Percentiles rank a stretch among this genome's conserved stretches.
Evolutionary conservation across 176 grass and related monocot species (phyloP).

Genomic region (Oryza meridionalis): DNA sequence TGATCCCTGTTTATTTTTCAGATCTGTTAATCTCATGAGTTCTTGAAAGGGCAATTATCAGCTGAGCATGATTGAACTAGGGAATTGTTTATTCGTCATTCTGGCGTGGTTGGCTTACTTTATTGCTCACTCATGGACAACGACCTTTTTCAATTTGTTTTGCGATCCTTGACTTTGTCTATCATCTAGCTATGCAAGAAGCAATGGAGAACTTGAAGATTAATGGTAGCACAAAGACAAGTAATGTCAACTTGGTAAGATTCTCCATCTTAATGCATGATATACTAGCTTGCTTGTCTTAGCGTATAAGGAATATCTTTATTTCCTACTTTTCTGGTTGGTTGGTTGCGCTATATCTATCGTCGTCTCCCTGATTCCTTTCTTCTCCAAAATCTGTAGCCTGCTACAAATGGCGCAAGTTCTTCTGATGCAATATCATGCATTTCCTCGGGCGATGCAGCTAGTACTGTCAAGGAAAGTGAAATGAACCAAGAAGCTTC

Average conservation of each 20-base stretch:
- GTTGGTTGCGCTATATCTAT: constrained; percentile 37
- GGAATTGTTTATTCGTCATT: constrained; percentile 41
- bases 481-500: constrained; percentile 61
- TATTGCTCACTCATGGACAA: constrained; percentile 37
- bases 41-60: constrained; percentile 38
- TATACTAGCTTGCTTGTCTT: constrained; percentile 33
- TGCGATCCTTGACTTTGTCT: constrained; percentile 76
- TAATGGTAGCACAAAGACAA: constrained; percentile 60
- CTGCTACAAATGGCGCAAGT: constrained; percentile 60
- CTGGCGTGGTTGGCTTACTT: constrained; percentile 38
- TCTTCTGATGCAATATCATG: constrained; percentile 77
- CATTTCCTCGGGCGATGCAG: constrained; percentile 72
- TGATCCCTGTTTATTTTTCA: constrained; percentile 26
- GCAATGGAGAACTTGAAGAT: constrained; percentile 71
- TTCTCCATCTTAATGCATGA: constrained; percentile 36
- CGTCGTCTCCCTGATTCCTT: constrained; percentile 45
- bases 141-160: constrained; percentile 49
- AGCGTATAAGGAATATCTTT: constrained; percentile 42
- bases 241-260: constrained; percentile 66
- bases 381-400: constrained; percentile 49
- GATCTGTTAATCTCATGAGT: constrained; percentile 27
- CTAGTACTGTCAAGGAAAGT: constrained; percentile 63
- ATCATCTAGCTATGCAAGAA: constrained; percentile 60
- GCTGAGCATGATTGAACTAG: constrained; percentile 23
- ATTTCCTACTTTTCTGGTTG: constrained; percentile 20